Evolutionary conservation across 2,329 filamentous ascomycete species (phyloP), one percentile per base, ranked within the genome.

Genomic region (Alternaria hordeiaustralica): DNA sequence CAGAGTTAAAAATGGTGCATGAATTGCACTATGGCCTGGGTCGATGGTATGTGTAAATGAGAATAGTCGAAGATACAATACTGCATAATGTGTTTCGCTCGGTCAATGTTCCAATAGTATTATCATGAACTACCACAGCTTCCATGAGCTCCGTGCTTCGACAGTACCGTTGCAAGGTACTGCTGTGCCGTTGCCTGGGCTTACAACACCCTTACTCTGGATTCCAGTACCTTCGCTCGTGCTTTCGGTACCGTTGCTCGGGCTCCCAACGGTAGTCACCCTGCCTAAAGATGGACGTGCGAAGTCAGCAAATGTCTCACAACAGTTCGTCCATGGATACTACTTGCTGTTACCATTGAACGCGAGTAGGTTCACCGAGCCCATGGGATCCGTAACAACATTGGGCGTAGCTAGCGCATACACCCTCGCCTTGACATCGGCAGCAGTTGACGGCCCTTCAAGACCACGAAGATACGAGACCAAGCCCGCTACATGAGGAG

Each of bases 401-500:
- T 55, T 60, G 3, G 63, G 65, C 2, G 70, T 75, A 3, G 67
- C 76, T 36, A 78, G 45, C 11, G 49, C 71, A 4, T 71, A 58
- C 6, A 79, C 67, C 25, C 73, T 66, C 2, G 66, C 70, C 66
- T 68, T 76, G 10, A 75, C 60, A 9, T 30, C 63, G 5, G 63
- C 64, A 1, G 74, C 75, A 28, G 59, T 71, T 10, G 55, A 65
- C 4, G 65, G 41, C 0, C 78, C 79, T 61, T 85, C 81, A 15
- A 86, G 77, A 13, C 78, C 79, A 82, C 92, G 88, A 25, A 92
- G 80, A 78, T 92, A 92, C 41, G 89, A 89, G 10, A 88, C 88
- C 3, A 92, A 83, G 55, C 90, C 90, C 49, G 88, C 86, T 58
- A 92, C 85, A 74, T 92, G 90, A 2, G 90, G 90, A 11, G 86